These are phyloP conservation scores for Phytopythium mirpurense DNA, from an alignment of 352 stramenopile species.

Conservation along the genomic window DNA sequence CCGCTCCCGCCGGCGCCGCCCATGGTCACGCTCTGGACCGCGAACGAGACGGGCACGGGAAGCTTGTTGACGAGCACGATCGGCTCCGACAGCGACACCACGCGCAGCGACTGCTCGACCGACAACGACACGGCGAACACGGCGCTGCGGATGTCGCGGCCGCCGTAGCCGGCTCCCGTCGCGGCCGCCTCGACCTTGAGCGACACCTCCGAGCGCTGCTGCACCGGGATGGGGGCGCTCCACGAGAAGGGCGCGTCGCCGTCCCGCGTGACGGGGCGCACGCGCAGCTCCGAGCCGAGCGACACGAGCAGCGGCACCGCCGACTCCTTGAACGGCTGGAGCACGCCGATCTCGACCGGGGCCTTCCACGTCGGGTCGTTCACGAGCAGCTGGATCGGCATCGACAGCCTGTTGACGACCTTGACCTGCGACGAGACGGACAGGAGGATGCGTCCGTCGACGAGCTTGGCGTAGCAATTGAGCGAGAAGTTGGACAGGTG, in stretches of 20 bases:
- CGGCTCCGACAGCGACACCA: conserved; percentile 60
- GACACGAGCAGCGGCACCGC: conserved; percentile 68
- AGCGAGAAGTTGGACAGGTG: conserved; percentile 52
- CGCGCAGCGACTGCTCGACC: conserved; percentile 60
- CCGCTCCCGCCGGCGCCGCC: conserved; percentile 16
- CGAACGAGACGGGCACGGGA: conserved; percentile 49
- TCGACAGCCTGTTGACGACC: conserved; percentile 58
- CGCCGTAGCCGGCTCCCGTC: conserved; percentile 11
- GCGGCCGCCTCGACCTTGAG: conserved; percentile 58
- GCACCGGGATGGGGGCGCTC: conserved; percentile 74
- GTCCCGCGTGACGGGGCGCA: conserved; percentile 25
- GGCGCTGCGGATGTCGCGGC: conserved; percentile 23
- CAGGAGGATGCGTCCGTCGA: conserved; percentile 75
- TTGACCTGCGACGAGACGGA: conserved; percentile 80
- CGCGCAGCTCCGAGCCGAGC: conserved; percentile 59
- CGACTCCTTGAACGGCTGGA: conserved; percentile 53
- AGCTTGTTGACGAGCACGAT: conserved; percentile 81
- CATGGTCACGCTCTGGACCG: conserved; percentile 3
- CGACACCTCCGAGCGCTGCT: conserved; percentile 52
- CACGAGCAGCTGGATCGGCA: conserved; percentile 69
- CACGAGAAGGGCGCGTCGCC: conserved; percentile 32
- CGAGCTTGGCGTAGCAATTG: conserved; percentile 58
- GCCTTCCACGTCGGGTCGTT: conserved; percentile 74
- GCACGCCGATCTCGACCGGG: conserved; percentile 64
- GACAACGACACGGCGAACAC: conserved; percentile 66